Percentiles rank a stretch among this genome's conserved stretches.
Conservation (phyloP, 352 stramenopile genomes). For the Pythium aristosporum region DNA sequence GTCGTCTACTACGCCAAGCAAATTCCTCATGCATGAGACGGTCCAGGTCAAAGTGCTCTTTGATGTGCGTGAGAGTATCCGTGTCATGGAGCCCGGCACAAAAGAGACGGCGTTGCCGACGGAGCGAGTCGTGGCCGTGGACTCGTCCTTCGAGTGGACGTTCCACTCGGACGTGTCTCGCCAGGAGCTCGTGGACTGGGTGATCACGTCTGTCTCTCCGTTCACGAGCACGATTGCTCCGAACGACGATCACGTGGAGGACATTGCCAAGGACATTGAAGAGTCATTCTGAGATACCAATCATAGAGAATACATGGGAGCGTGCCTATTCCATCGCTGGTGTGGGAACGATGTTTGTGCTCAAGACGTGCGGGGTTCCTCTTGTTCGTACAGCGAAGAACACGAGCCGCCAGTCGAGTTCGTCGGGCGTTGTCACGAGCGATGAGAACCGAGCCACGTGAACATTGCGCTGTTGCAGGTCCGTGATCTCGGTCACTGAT, state of each 20-base stretch:
- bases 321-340: not conserved
- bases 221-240: conserved; percentile 19
- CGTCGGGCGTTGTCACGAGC: conserved; percentile 8
- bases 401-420: conserved; percentile 23
- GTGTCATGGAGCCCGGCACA: conserved; percentile 14
- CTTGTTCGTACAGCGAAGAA: conserved; percentile 15
- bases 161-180: conserved; percentile 48
- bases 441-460: conserved; percentile 19
- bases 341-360: not conserved
- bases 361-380: not conserved
- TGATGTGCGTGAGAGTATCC: conserved; percentile 34
- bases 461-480: conserved; percentile 13
- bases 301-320: not conserved
- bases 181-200: conserved; percentile 37
- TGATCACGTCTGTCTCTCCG: conserved; percentile 33
- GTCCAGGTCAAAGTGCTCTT: conserved; percentile 41
- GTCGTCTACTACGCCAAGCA: conserved; percentile 4
- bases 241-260: conserved; percentile 9
- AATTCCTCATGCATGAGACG: conserved; percentile 43
- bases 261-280: conserved; percentile 4
- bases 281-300: not conserved
- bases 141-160: conserved; percentile 40
- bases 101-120: not conserved
- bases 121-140: conserved; percentile 16
- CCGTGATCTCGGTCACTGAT: not conserved